Evolutionary conservation across 805 yeast genomes (phyloP), one percentile per base, ranked within the genome.

Genomic region (Metschnikowia gruessii): DNA sequence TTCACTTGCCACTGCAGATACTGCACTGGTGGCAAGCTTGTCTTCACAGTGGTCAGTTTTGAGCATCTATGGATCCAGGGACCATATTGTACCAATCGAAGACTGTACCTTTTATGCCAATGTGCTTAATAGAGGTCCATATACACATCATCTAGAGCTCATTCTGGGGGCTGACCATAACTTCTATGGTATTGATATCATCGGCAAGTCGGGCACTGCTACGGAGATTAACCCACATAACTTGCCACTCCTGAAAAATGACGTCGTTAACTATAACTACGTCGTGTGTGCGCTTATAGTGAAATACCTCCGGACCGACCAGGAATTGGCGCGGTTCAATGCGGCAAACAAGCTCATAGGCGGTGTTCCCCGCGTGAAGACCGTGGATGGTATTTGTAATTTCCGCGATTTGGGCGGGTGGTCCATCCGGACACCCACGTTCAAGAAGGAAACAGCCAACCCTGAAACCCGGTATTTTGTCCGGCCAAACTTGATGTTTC

Each of bases 331-430:
- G n/a, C 64, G 92, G 42, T 86, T 84, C 53, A 68, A 70, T 49
- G 60, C 66, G 10, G 47, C 62, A 2, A 61, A 71, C 19, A 44
- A 54, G 15, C 54, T 50, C 16, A 62, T 80, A 3, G 75, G 74
- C 4, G 59, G 62, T n/a, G 55, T 68, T 17, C 65, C 80, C 2
- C 67, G 91, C 48, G 83, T 86, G 83, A 80, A 80, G 52, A 42
- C 63, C 0, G 74, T 87, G 17, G 86, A 83, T 6, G 91, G 90
- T 0, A 77, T 87, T 17, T 63, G 76, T 34, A 88, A 88, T 57
- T 84, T 87, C 57, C 72, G 96, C 52, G 96, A 89, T 57, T 60
- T 83, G 46, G 96, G 96, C 1, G 96, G 95, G 12, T 88, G 85
- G 79, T 66, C 63, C 43, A 65, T 80, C 0, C 51, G 52, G 8